Percentiles rank a stretch among this genome's conserved stretches.
These are phyloP conservation scores for Paxillus ammoniavirescens DNA, from an alignment of 768 basidiomycete genomes.

Conservation along the genomic window DNA sequence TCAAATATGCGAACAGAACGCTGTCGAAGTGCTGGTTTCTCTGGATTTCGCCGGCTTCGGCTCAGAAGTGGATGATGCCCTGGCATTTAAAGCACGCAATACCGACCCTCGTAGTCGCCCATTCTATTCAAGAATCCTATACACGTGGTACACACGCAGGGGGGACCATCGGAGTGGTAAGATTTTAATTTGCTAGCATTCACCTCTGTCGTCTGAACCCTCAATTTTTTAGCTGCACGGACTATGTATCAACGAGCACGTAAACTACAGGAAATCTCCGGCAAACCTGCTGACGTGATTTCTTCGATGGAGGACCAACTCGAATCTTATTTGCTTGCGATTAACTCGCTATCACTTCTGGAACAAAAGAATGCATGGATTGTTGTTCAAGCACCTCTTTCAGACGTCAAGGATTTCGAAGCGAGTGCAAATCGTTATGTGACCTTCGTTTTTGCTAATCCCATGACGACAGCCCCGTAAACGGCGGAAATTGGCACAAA, in stretches of 20 bases:
- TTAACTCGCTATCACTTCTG: slow-evolving; percentile 84
- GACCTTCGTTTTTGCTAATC: slow-evolving; percentile 17
- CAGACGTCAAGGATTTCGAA: slow-evolving; percentile 45
- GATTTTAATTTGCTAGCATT: slow-evolving; percentile 26
- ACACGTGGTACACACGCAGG: slow-evolving; percentile 86
- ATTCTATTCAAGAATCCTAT: slow-evolving; percentile 88
- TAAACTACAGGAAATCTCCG: slow-evolving; percentile 56
- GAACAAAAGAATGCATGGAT: slow-evolving; percentile 85
- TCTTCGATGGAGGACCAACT: slow-evolving; percentile 63
- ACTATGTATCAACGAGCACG: slow-evolving; percentile 92
- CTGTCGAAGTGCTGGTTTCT: slow-evolving; percentile 72
- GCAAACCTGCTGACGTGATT: slow-evolving; percentile 35
- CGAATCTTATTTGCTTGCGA: slow-evolving; percentile 81
- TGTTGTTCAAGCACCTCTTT: slow-evolving; percentile 55
- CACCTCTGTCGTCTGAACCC: slow-evolving; percentile 22
- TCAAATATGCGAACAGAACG: slow-evolving; percentile 89
- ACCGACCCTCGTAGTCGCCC: slow-evolving; percentile 84
- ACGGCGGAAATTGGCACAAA: slow-evolving; percentile 65
- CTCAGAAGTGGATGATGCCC: slow-evolving; percentile 82
- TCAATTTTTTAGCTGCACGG: slow-evolving; percentile 62
- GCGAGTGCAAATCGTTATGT: slow-evolving; percentile 30
- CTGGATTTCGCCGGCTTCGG: slow-evolving; percentile 85
- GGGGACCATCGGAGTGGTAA: slow-evolving; percentile 91
- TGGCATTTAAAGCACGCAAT: slow-evolving; percentile 93
- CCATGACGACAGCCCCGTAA: slow-evolving; percentile 53